Percentiles rank a stretch among this genome's conserved stretches.
These are phyloP conservation scores for Taiwanofungus camphoratus DNA, from an alignment of 1,284 basidiomycete genomes.

Conservation along the genomic window DNA sequence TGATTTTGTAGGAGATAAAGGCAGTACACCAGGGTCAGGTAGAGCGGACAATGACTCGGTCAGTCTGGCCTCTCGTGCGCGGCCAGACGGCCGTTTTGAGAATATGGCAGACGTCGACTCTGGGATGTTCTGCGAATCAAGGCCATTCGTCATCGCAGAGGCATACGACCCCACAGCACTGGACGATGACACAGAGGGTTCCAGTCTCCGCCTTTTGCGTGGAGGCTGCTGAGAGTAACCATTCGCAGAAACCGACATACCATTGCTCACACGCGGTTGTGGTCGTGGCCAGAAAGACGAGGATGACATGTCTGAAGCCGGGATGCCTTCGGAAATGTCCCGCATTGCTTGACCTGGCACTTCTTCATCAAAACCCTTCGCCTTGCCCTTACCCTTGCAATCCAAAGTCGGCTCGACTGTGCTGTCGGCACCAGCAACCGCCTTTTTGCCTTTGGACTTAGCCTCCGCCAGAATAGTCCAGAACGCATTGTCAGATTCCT, in stretches of 20 bases:
- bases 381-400: conserved; percentile 13
- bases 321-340: too few species aligned
- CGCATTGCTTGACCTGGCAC: too few species aligned
- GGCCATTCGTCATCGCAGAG: neutral
- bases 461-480: conserved; percentile 24
- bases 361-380: conserved; percentile 3
- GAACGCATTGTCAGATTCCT: conserved; percentile 14
- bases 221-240: conserved; percentile 12
- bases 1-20: conserved; percentile 19
- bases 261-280: conserved; percentile 2
- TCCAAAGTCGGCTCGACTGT: neutral
- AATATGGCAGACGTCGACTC: conserved; percentile 4
- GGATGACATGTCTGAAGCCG: too few species aligned
- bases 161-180: neutral
- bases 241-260: neutral
- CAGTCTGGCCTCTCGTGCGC: neutral
- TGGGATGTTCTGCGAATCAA: neutral
- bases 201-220: conserved; percentile 21
- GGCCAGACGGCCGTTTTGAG: conserved; percentile 1
- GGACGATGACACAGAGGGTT: neutral
- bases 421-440: neutral
- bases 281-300: conserved; percentile 1
- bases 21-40: conserved; percentile 13
- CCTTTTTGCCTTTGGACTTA: conserved; percentile 25
- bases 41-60: conserved; percentile 5